Conservation (phyloP, 2,329 filamentous ascomycete genomes). For the Hymenotorrendiella dingleyae region DNA sequence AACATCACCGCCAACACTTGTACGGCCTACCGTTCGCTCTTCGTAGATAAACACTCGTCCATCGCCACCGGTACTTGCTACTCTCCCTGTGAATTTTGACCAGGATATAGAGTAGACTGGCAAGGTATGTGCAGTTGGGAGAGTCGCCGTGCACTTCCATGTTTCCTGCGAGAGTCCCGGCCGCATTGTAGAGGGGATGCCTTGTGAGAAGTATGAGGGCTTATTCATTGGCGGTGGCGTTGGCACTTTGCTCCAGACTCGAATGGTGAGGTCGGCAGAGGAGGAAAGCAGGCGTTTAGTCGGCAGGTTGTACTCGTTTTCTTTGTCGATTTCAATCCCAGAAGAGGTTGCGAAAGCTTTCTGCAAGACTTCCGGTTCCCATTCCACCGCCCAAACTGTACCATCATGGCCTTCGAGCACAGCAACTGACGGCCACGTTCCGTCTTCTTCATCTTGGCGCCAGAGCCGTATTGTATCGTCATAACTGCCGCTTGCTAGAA, state of each 20-base stretch:
- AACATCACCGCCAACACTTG: slow-evolving; percentile 22
- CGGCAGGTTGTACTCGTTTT: slow-evolving; percentile 41
- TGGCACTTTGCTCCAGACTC: slow-evolving; percentile 63
- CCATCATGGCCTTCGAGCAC: slow-evolving; percentile 73
- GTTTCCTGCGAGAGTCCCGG: slow-evolving; percentile 66
- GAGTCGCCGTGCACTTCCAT: slow-evolving; percentile 71
- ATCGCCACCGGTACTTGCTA: slow-evolving; percentile 88
- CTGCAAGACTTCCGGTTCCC: slow-evolving; percentile 42
- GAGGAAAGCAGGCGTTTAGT: slow-evolving; percentile 63
- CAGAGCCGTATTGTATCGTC: slow-evolving; percentile 87
- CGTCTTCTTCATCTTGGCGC: slow-evolving; percentile 64
- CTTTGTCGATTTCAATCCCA: slow-evolving; percentile 14
- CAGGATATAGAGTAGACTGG: slow-evolving; percentile 82
- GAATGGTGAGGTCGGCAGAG: slow-evolving; percentile 75
- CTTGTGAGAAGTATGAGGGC: slow-evolving; percentile 32
- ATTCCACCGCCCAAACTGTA: slow-evolving; percentile 88
- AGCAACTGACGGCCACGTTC: slow-evolving; percentile 86
- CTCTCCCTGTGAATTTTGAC: slow-evolving; percentile 69
- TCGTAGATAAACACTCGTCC: slow-evolving; percentile 74
- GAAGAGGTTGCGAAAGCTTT: slow-evolving; percentile 11
- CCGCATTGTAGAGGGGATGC: slow-evolving; percentile 86
- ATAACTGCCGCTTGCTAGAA: slow-evolving; percentile 87
- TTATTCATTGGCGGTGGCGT: slow-evolving; percentile 28
- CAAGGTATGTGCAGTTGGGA: slow-evolving; percentile 71
- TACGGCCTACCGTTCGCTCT: slow-evolving; percentile 41